A percentile compares a stretch with the other conserved stretches of the same genome.
Conservation (phyloP, 2,329 filamentous ascomycete genomes). For the Tolypocladium endophyticum region DNA sequence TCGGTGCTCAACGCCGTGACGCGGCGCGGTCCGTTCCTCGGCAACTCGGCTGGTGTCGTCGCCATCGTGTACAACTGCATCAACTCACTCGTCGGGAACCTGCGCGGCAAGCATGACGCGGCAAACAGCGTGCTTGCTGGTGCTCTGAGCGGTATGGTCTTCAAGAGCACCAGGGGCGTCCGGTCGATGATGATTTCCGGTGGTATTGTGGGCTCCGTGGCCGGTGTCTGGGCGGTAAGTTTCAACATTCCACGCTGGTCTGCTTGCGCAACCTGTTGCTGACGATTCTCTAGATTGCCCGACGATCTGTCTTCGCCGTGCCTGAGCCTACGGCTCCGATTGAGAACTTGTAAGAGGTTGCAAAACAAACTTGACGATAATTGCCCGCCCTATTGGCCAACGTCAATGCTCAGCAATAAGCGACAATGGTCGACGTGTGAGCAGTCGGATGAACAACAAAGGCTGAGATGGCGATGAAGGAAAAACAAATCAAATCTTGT, state of each 20-base stretch:
- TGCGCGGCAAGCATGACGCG: constrained; percentile 78
- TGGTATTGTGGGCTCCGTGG: constrained; percentile 75
- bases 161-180: constrained; percentile 88
- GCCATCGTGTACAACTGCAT: constrained; percentile 94
- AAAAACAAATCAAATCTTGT: constrained; percentile 10
- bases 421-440: neutral
- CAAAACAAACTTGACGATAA: constrained; percentile 4
- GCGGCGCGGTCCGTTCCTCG: constrained; percentile 83
- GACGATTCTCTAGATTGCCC: constrained; percentile 18
- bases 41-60: constrained; percentile 91
- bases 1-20: constrained; percentile 92
- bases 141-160: constrained; percentile 80
- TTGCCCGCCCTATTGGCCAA: neutral
- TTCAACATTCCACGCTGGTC: constrained; percentile 1
- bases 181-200: constrained; percentile 92
- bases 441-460: neutral
- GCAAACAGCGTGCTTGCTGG: constrained; percentile 83
- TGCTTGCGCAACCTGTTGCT: neutral
- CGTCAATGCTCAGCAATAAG: neutral
- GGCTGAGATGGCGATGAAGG: neutral
- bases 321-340: constrained; percentile 17
- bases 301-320: constrained; percentile 31
- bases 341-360: constrained; percentile 16
- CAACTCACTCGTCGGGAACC: constrained; percentile 72
- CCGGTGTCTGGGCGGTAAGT: constrained; percentile 85